Conservation (phyloP, 129 eudicot genomes). For the Deinandra increscens region DNA sequence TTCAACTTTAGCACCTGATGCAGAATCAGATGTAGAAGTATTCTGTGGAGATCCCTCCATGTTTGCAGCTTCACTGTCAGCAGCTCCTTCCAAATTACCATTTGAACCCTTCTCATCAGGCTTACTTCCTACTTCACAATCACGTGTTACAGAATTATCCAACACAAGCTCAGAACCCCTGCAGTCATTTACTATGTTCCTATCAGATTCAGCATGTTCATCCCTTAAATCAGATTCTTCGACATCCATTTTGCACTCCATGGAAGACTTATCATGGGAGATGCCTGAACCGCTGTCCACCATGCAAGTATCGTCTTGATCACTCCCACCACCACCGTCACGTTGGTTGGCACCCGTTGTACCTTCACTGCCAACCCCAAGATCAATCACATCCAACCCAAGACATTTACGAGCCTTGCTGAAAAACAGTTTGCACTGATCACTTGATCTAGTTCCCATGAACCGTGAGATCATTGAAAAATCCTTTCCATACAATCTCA, state of each 20-base stretch:
- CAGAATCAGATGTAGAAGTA: slow-evolving; percentile 18
- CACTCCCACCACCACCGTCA: slow-evolving; percentile 40
- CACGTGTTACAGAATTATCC: slow-evolving; percentile 14
- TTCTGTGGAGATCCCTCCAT: slow-evolving; percentile 19
- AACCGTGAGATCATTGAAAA: slow-evolving; percentile 60
- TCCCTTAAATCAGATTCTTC: slow-evolving; percentile 36
- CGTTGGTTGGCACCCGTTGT: slow-evolving; percentile 47
- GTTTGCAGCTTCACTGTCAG: slow-evolving; percentile 24
- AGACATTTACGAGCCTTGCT: slow-evolving; percentile 84
- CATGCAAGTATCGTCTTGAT: slow-evolving; percentile 63
- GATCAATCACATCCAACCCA: slow-evolving; percentile 57
- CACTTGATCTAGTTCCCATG: slow-evolving; percentile 59
- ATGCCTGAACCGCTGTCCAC: slow-evolving; percentile 50
- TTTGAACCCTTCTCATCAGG: neutral
- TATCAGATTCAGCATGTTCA: slow-evolving; percentile 35
- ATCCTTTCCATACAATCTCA: slow-evolving; percentile 66
- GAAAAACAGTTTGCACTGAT: slow-evolving; percentile 75
- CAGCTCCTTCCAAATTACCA: slow-evolving; percentile 27
- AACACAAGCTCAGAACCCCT: neutral
- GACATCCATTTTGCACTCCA: slow-evolving; percentile 48
- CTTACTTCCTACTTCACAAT: neutral
- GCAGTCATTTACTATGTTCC: slow-evolving; percentile 11
- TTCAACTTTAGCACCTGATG: slow-evolving; percentile 36
- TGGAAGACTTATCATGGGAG: slow-evolving; percentile 40
- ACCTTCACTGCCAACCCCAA: slow-evolving; percentile 35